Base-by-base conservation (phyloP, 106 monocot genomes). In the Triglochin maritima region DNA sequence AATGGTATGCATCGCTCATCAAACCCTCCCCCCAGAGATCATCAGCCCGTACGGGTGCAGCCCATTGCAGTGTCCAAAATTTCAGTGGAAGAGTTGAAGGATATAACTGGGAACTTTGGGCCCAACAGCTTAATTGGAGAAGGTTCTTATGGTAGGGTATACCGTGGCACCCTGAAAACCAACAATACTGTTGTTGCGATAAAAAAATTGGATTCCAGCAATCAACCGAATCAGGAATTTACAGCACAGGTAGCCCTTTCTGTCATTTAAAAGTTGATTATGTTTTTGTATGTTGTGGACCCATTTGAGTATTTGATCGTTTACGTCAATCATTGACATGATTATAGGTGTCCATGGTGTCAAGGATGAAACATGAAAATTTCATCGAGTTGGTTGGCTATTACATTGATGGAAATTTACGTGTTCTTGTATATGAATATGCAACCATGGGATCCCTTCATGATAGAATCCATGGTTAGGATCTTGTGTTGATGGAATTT, bases 301-400 rank as follows among this genome's bases (percentile, higher is more conserved):
- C 15, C 2, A 57, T 6, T 6, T 16, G 57, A 7, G 57, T 17
- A 57, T 53, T 10, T 4, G 41, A 61, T 61, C 41, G 29, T 7
- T 42, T 43, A 10, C 9, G 7, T 29, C 44, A 61, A 10, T 41
- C 53, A 29, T 29, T 29, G 29, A 29, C 29, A 29, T 53, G 53
- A 59, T 74, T 65, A 12, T 64, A 79, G 79, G 73, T 79, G 6
- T 79, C 79, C 13, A 79, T 74, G 69, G 73, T 73, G 29, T 79
- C 79, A 62, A 79, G 79, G 49, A 42, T 79, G 74, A 73, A 74
- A 49, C 79, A 79, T 73, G 79, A 69, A 65, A 73, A 74, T 64
- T 68, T 79, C 10, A 12, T 79, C 9, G 79, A 79, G 56, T 56
- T 79, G 9, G 46, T 79, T 59, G 79, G 79, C 11, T 74, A 73